phyloP scores from a whole-genome alignment of 106 monocot genomes.

The Hemerocallis citrina region DNA sequence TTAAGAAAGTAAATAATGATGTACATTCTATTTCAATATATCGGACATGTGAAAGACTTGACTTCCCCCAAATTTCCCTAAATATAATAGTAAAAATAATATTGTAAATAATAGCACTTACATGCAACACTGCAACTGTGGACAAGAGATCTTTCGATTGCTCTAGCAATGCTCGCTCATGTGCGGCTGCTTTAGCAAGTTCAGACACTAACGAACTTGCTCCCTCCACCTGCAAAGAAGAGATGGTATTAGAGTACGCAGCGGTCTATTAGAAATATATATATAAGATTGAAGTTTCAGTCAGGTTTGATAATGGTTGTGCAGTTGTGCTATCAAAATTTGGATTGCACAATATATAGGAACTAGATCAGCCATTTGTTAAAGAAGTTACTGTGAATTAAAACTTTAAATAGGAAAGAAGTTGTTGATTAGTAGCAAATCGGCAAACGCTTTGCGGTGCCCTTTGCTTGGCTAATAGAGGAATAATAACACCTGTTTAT shows the following conservation, averaged over 20 bases:
- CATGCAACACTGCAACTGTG: constrained; percentile 41
- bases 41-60: background rate
- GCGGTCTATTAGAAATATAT: no score
- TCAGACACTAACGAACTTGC: constrained; percentile 27
- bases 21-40: no score
- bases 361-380: no score
- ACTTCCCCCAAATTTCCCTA: no score
- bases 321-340: background rate
- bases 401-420: no score
- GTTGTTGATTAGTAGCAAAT: no score
- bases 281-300: no score
- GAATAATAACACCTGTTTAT: no score
- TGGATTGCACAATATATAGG: background rate
- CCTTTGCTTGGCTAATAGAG: no score
- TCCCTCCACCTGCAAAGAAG: constrained; percentile 30
- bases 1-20: background rate
- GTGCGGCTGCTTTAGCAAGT: constrained; percentile 27
- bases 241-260: background rate
- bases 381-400: no score
- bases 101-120: constrained; percentile 10
- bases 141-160: constrained; percentile 43
- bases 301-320: background rate
- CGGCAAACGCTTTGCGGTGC: no score
- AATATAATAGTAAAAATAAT: background rate
- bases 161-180: constrained; percentile 35